Conservation (phyloP, 495 filamentous ascomycete species). For the Penicillium antarcticum region DNA sequence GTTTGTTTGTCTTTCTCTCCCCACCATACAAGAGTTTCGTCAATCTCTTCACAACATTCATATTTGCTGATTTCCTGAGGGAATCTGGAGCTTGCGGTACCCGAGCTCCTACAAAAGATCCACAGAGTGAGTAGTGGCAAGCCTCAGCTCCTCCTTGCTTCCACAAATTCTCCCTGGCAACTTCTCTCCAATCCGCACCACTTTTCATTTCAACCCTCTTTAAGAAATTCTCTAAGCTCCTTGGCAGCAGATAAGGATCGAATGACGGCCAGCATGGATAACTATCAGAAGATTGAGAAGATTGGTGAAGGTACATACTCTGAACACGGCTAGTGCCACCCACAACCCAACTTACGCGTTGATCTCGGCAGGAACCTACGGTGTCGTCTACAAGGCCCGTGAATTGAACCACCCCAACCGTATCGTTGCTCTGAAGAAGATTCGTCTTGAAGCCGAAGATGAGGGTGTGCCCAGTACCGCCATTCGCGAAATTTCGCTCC, state of each 20-base stretch:
- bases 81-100: constrained; percentile 1
- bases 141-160: constrained; percentile 13
- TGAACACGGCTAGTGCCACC: not conserved
- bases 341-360: constrained; percentile 11
- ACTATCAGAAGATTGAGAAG: constrained; percentile 99
- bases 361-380: constrained; percentile 68
- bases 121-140: not conserved
- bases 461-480: constrained; percentile 96
- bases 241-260: not conserved
- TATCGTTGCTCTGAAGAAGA: constrained; percentile 96
- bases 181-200: constrained; percentile 13
- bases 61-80: not conserved
- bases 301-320: constrained; percentile 82
- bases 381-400: constrained; percentile 89
- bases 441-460: constrained; percentile 94
- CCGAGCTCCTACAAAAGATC: constrained; percentile 3
- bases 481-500: constrained; percentile 91
- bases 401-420: constrained; percentile 73
- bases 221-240: constrained; percentile 7
- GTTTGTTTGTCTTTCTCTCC: constrained; percentile 37
- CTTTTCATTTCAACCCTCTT: not conserved
- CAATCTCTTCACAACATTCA: constrained; percentile 25
- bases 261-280: constrained; percentile 67
- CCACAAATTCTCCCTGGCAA: constrained; percentile 11
- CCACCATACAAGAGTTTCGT: constrained; percentile 19